Evolutionary conservation across 176 grass and related monocot species (phyloP).

Genomic region (Alopecurus myosuroides): DNA sequence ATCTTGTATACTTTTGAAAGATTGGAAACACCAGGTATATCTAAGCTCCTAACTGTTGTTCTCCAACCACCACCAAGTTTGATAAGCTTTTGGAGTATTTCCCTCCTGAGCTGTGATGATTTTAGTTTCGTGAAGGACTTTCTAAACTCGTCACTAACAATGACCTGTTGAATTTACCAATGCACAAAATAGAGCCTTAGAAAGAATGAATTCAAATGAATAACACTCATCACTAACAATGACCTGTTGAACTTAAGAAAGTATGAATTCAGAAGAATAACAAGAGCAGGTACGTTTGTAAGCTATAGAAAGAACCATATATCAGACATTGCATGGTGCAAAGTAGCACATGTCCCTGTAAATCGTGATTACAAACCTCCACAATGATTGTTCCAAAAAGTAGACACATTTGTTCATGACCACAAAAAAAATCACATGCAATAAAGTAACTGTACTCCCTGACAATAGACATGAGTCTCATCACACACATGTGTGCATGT

Average conservation of each 20-base stretch:
- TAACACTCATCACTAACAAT: too few species aligned
- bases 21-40: conserved; percentile 26
- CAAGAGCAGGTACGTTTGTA: too few species aligned
- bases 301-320: background rate
- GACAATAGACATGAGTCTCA: background rate
- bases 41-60: conserved; percentile 18
- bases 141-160: conserved; percentile 75
- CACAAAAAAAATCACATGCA: background rate
- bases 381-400: background rate
- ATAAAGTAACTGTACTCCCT: background rate
- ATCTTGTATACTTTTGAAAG: conserved; percentile 50
- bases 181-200: background rate
- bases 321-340: background rate
- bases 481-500: background rate
- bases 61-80: conserved; percentile 71
- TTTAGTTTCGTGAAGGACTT: conserved; percentile 66
- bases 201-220: background rate
- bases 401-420: background rate
- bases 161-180: conserved; percentile 42
- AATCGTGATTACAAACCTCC: background rate
- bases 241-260: too few species aligned
- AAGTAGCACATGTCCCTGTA: background rate
- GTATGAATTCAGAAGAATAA: too few species aligned
- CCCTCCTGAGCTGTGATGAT: conserved; percentile 34
- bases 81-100: conserved; percentile 55